A percentile compares a stretch with the other conserved stretches of the same genome.
Evolutionary conservation across 179 eudicot genomes (phyloP).

Genomic region (Beta macrorhiza): DNA sequence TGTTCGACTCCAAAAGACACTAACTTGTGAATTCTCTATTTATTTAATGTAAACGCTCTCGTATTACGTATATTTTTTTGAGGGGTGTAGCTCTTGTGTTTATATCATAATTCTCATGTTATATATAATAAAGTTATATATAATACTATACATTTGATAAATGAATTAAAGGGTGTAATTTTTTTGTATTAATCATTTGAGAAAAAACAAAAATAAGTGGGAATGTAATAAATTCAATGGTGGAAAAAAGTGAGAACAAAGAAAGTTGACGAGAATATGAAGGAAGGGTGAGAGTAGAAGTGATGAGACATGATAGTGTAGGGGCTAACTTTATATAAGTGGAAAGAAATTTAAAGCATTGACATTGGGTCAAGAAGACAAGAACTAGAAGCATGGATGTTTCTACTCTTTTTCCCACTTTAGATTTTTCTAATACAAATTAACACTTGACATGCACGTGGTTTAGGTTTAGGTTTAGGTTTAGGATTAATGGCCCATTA

Average conservation of each 20-base stretch:
- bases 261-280: slow-evolving; percentile 4
- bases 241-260: not conserved
- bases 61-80: too few species aligned
- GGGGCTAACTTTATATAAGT: not conserved
- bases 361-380: not conserved
- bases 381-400: not conserved
- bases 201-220: too few species aligned
- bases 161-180: too few species aligned
- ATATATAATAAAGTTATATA: too few species aligned
- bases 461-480: not conserved
- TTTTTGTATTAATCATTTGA: too few species aligned
- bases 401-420: not conserved
- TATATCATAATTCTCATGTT: too few species aligned
- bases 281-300: not conserved
- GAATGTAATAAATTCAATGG: not conserved
- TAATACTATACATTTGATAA: too few species aligned
- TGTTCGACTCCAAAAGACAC: too few species aligned
- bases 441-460: not conserved
- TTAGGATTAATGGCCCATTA: not conserved
- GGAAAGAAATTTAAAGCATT: not conserved
- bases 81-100: too few species aligned
- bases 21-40: too few species aligned
- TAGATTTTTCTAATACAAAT: slow-evolving; percentile 10
- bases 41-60: too few species aligned
- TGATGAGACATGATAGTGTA: not conserved